A percentile compares a stretch with the other conserved stretches of the same genome.
Conservation (phyloP, 331 rosid genomes). For the Dryas integrifolia region DNA sequence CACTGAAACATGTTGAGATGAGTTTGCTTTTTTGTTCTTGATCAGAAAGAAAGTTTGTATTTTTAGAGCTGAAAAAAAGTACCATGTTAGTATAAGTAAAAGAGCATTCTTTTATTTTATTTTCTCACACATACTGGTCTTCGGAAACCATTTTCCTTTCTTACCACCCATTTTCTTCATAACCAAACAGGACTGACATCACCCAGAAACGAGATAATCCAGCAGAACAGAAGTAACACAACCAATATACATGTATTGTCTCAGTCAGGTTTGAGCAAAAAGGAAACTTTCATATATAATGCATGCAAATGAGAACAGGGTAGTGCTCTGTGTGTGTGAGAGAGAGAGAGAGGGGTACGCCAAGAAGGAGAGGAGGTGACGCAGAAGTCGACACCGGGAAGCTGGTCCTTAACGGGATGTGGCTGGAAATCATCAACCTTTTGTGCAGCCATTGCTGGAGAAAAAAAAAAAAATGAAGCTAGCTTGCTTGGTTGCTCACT, state of each 20-base stretch:
- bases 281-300: not conserved
- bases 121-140: not conserved
- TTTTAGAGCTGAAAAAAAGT: not conserved
- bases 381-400: conserved; percentile 76
- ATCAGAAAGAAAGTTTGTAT: not conserved
- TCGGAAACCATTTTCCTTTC: not conserved
- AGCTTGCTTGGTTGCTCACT: too few species aligned
- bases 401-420: conserved; percentile 78
- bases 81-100: not conserved
- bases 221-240: not conserved
- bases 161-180: conserved; percentile 21
- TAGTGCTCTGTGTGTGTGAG: not conserved
- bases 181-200: conserved; percentile 15
- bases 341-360: conserved; percentile 45
- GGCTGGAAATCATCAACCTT: conserved; percentile 63
- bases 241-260: not conserved
- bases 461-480: not conserved
- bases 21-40: too few species aligned
- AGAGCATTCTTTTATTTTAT: not conserved
- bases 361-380: conserved; percentile 68
- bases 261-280: not conserved
- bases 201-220: not conserved
- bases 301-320: not conserved
- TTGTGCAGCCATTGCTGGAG: conserved; percentile 35
- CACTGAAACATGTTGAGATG: not conserved